These are phyloP conservation scores for Fusarium keratoplasticum DNA, from an alignment of 2,329 filamentous ascomycete species.

Conservation along the genomic window DNA sequence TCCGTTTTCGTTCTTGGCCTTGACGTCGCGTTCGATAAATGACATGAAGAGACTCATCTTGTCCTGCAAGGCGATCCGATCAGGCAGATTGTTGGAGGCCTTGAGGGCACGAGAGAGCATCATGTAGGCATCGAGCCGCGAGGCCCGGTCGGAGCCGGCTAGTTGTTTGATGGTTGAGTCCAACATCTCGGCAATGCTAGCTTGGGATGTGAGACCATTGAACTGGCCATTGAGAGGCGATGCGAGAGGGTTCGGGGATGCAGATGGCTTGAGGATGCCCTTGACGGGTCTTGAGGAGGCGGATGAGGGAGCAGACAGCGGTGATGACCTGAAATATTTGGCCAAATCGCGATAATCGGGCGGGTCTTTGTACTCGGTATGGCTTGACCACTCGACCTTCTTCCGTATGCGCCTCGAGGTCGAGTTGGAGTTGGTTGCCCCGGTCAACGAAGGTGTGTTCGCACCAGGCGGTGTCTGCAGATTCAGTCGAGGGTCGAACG, in stretches of 20 bases:
- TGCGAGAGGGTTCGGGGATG: slow-evolving; percentile 60
- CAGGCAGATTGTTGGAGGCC: slow-evolving; percentile 84
- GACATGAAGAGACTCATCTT: slow-evolving; percentile 83
- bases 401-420: slow-evolving; percentile 61
- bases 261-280: slow-evolving; percentile 82
- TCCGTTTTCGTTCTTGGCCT: slow-evolving; percentile 67
- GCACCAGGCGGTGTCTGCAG: slow-evolving; percentile 65
- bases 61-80: slow-evolving; percentile 75
- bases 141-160: slow-evolving; percentile 76
- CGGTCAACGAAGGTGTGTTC: slow-evolving; percentile 57
- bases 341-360: slow-evolving; percentile 57
- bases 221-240: slow-evolving; percentile 56
- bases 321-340: slow-evolving; percentile 53
- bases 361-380: slow-evolving; percentile 68
- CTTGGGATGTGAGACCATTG: slow-evolving; percentile 51
- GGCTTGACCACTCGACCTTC: slow-evolving; percentile 67
- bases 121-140: slow-evolving; percentile 86
- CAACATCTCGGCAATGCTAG: slow-evolving; percentile 81
- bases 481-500: slow-evolving; percentile 51
- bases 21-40: slow-evolving; percentile 86
- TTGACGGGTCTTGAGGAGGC: slow-evolving; percentile 62
- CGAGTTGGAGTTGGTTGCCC: slow-evolving; percentile 55
- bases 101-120: slow-evolving; percentile 81
- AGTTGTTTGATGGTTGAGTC: slow-evolving; percentile 87
- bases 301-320: slow-evolving; percentile 55